Evolutionary conservation across 345 rosid genomes (phyloP).

Genomic region (Gossypium bickii): DNA sequence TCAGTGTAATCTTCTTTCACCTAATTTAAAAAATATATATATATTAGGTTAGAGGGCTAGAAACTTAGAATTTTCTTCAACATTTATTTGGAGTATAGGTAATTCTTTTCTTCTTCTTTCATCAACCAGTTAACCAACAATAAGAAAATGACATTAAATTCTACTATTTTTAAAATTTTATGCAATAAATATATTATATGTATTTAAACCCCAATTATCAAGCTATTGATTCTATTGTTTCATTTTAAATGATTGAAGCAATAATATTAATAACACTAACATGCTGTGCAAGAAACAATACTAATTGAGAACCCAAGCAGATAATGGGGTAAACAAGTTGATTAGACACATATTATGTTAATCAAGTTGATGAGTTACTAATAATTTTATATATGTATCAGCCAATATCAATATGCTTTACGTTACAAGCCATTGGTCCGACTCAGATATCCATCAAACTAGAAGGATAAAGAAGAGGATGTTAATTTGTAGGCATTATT

Average conservation of each 20-base stretch:
- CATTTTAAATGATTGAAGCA: no score
- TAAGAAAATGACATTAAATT: no score
- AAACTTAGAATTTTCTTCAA: not conserved
- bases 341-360: not conserved
- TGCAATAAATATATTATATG: no score
- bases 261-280: not conserved
- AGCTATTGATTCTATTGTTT: no score
- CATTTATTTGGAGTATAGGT: not conserved
- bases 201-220: no score
- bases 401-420: not conserved
- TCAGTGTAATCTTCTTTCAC: no score
- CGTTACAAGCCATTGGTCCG: conserved; percentile 3
- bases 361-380: not conserved
- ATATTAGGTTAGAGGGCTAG: not conserved
- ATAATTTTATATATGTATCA: not conserved
- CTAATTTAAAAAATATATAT: no score
- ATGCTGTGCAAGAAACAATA: not conserved
- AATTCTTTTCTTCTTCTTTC: not conserved
- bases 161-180: no score
- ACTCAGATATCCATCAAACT: conserved; percentile 12
- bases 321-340: not conserved
- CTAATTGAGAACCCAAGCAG: not conserved
- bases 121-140: not conserved
- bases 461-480: not conserved
- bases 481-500: not conserved